These are phyloP conservation scores for Sarocladiaceae sp. DNA, from an alignment of 2,329 filamentous ascomycete species.

Conservation along the genomic window DNA sequence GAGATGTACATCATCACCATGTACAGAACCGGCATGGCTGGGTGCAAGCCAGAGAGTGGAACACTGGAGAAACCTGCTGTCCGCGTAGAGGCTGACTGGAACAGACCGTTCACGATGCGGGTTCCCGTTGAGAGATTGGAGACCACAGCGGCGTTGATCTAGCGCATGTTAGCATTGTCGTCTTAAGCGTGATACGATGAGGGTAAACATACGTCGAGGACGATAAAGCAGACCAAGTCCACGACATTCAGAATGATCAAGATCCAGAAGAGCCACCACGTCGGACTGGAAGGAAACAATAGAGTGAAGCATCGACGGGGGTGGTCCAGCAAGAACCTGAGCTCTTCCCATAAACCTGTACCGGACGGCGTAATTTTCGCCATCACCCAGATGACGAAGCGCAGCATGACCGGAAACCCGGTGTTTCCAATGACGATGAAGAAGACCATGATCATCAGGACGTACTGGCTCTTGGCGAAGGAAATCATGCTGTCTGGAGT, in stretches of 20 bases:
- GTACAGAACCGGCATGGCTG: constrained; percentile 89
- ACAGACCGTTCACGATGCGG: constrained; percentile 79
- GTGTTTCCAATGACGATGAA: constrained; percentile 95
- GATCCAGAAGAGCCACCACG: constrained; percentile 93
- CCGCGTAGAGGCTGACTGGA: constrained; percentile 83
- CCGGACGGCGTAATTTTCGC: constrained; percentile 62
- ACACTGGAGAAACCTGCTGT: constrained; percentile 88
- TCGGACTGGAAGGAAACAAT: constrained; percentile 83
- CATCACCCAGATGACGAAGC: constrained; percentile 83
- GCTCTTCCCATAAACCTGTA: constrained; percentile 80
- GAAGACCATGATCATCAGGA: constrained; percentile 74
- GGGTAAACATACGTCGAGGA: constrained; percentile 69
- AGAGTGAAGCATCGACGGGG: constrained; percentile 94
- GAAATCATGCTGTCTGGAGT: constrained; percentile 93
- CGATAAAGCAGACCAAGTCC: constrained; percentile 86
- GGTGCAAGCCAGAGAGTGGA: constrained; percentile 73
- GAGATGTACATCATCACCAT: constrained; percentile 99
- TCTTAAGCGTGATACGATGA: neutral
- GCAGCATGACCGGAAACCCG: constrained; percentile 89
- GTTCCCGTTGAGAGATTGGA: constrained; percentile 65
- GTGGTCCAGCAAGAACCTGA: constrained; percentile 88
- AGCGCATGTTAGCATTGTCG: constrained; percentile 18
- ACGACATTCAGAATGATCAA: constrained; percentile 76
- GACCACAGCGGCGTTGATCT: constrained; percentile 71
- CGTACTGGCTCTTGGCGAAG: constrained; percentile 73